Conservation (phyloP, 1,139 yeast species). For the Pneumocystis sp. region DNA sequence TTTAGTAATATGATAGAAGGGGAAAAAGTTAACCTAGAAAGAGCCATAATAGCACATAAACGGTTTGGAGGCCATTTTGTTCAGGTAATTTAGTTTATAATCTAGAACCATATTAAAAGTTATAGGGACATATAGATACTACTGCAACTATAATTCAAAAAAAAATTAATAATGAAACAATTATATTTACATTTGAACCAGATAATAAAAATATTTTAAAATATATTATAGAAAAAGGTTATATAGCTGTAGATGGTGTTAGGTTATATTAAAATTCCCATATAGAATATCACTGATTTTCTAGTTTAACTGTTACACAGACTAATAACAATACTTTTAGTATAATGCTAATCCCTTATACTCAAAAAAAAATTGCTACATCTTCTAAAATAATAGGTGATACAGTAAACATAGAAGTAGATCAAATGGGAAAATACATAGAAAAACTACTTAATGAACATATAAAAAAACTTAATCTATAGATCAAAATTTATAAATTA, state of each 20-base stretch:
- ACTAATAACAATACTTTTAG: slow-evolving; percentile 56
- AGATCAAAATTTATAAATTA: not conserved
- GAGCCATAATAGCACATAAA: slow-evolving; percentile 72
- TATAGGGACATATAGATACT: slow-evolving; percentile 78
- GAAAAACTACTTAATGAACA: slow-evolving; percentile 69
- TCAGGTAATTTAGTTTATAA: slow-evolving; percentile 28
- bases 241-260: not conserved
- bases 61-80: slow-evolving; percentile 95
- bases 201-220: slow-evolving; percentile 43
- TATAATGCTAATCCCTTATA: slow-evolving; percentile 83
- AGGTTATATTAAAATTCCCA: slow-evolving; percentile 60
- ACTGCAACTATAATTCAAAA: slow-evolving; percentile 48
- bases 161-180: slow-evolving; percentile 59
- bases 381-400: slow-evolving; percentile 42
- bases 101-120: not conserved
- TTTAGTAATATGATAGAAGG: slow-evolving; percentile 47
- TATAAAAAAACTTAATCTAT: slow-evolving; percentile 20
- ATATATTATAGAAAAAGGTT: slow-evolving; percentile 32
- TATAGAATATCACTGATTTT: slow-evolving; percentile 82
- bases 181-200: slow-evolving; percentile 58
- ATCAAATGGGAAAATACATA: slow-evolving; percentile 77
- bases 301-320: slow-evolving; percentile 59
- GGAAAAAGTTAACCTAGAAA: slow-evolving; percentile 63
- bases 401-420: slow-evolving; percentile 79
- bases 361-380: slow-evolving; percentile 68